A percentile compares a stretch with the other conserved stretches of the same genome.
phyloP scores from a whole-genome alignment of 129 eudicot species.

The Erigeron canadensis region DNA sequence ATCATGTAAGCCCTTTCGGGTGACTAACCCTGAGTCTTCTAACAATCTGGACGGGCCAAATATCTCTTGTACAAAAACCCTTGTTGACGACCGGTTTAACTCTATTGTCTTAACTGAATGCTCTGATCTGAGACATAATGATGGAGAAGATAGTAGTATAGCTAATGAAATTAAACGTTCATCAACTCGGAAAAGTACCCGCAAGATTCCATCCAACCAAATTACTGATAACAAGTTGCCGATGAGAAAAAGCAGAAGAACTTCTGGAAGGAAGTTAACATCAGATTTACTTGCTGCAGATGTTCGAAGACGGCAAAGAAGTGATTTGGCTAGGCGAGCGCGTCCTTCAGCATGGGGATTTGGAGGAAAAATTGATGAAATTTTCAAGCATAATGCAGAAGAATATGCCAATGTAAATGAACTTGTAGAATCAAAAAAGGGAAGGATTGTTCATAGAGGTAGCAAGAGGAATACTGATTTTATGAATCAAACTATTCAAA shows the following conservation, averaged over 20 bases:
- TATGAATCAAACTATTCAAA: constrained; percentile 24
- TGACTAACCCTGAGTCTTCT: constrained; percentile 31
- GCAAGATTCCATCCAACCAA: constrained; percentile 36
- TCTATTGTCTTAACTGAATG: constrained; percentile 35
- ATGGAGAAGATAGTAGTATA: constrained; percentile 26
- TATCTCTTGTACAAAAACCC: constrained; percentile 27
- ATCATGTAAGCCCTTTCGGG: constrained; percentile 39
- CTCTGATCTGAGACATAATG: constrained; percentile 21
- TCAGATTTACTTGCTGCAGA: constrained; percentile 47
- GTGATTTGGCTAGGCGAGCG: constrained; percentile 40
- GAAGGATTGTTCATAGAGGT: constrained; percentile 27
- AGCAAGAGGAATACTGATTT: constrained; percentile 31
- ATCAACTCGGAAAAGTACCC: constrained; percentile 43
- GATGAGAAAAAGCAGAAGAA: constrained; percentile 40
- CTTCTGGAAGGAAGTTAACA: constrained; percentile 31
- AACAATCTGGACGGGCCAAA: constrained; percentile 29
- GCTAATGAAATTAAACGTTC: constrained; percentile 30
- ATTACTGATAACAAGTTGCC: constrained; percentile 22
- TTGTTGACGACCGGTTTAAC: constrained; percentile 40
- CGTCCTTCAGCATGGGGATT: constrained; percentile 73
- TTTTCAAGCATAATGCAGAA: constrained; percentile 30
- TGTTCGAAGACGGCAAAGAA: constrained; percentile 59
- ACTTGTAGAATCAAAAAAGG: constrained; percentile 19
- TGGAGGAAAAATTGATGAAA: constrained; percentile 39
- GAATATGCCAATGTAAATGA: constrained; percentile 23